Conservation (phyloP, 257 asterid species). For the Rehmannia glutinosa region DNA sequence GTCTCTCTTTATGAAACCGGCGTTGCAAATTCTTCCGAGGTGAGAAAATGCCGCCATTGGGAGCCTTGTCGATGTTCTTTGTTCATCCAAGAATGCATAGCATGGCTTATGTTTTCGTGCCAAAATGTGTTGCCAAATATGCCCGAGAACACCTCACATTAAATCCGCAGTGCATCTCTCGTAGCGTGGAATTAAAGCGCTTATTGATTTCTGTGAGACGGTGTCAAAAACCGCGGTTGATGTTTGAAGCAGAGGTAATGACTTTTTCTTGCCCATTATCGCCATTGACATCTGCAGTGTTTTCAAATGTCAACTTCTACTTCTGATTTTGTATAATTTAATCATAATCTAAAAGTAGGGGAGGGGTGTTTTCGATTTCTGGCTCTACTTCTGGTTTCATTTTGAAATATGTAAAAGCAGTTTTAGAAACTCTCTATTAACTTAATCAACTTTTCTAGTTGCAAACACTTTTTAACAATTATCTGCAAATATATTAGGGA, state of each 20-base stretch:
- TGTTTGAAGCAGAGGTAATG: constrained; percentile 28
- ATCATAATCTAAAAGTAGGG: no score
- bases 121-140: constrained; percentile 52
- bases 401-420: no score
- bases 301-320: no score
- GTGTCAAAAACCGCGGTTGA: constrained; percentile 26
- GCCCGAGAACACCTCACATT: constrained; percentile 56
- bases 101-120: constrained; percentile 44
- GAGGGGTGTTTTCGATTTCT: no score
- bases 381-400: no score
- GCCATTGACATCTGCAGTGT: constrained; percentile 48
- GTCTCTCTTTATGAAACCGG: constrained; percentile 43
- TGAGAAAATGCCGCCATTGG: constrained; percentile 59
- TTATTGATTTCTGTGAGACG: constrained; percentile 33
- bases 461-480: no score
- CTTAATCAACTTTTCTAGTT: no score
- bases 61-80: constrained; percentile 22
- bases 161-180: constrained; percentile 51
- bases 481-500: no score
- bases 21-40: constrained; percentile 38
- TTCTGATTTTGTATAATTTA: no score
- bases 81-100: constrained; percentile 43
- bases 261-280: constrained; percentile 39
- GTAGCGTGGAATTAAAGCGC: constrained; percentile 39
- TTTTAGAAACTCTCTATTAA: no score